phyloP scores from a whole-genome alignment of 306 rosid genomes.

The Morella rubra region DNA sequence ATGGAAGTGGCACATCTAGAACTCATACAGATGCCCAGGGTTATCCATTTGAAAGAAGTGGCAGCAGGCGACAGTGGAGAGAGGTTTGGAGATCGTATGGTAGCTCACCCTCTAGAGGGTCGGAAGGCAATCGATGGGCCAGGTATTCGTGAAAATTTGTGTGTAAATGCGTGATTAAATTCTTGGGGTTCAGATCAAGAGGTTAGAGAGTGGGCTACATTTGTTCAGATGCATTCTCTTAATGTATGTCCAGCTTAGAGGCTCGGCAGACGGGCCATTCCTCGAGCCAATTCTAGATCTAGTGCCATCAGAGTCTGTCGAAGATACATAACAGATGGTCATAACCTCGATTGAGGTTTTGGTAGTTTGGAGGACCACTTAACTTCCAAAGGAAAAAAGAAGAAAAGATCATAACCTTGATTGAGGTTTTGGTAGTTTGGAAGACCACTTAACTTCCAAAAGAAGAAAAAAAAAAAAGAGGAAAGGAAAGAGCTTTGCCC shows the following conservation, averaged over 20 bases:
- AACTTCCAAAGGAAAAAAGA: background rate
- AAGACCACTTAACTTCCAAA: conserved; percentile 29
- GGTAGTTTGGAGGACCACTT: conserved; percentile 28
- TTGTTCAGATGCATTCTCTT: conserved; percentile 10
- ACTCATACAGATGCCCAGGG: conserved; percentile 53
- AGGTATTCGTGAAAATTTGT: conserved; percentile 42
- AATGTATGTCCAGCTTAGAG: conserved; percentile 26
- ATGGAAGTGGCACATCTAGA: conserved; percentile 60
- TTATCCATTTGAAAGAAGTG: conserved; percentile 61
- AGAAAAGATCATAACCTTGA: too few species aligned
- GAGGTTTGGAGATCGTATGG: conserved; percentile 65
- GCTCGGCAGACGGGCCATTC: conserved; percentile 10
- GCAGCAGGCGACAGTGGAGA: conserved; percentile 66
- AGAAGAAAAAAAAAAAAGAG: background rate
- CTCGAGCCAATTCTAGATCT: conserved; percentile 10
- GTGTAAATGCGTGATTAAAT: conserved; percentile 23
- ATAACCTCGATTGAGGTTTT: conserved; percentile 22
- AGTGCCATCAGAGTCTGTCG: background rate
- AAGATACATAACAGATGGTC: conserved; percentile 16
- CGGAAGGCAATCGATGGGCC: conserved; percentile 55
- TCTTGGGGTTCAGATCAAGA: conserved; percentile 25
- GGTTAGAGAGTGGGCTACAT: conserved; percentile 21
- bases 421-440: conserved; percentile 1
- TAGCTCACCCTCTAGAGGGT: conserved; percentile 45
- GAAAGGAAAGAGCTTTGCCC: background rate